Base-by-base conservation (phyloP, 208 protist species). In the Leishmania martiniquensis region DNA sequence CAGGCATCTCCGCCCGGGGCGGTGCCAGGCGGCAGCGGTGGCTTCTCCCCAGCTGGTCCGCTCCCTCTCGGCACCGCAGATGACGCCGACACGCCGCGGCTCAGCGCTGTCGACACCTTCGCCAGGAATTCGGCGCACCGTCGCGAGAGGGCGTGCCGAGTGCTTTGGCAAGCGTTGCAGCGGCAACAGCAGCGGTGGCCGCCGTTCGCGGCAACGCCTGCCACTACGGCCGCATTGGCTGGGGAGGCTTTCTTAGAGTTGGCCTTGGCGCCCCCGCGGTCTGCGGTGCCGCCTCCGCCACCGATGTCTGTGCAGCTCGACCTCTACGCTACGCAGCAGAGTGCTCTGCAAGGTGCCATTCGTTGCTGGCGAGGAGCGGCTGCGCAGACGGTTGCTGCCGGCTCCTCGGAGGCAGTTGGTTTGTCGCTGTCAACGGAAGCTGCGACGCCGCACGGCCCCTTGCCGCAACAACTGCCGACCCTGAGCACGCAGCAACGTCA, bases 231-330 rank as follows among this genome's bases (percentile, higher is more conserved):
- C 12, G 29, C 29, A 1, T 2, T 10, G 15, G 57, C 63, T n/a
- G 63, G 22, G 4, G 57, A 29, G 12, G 54, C 79, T 10, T 83
- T 83, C 57, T 32, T 83, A 5, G 22, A 75, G 39, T 51, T 83
- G 39, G 79, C 79, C 0, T 37, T 59, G 74, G 15, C 79, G 3
- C 69, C 68, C 17, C 54, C 51, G 4, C 49, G 20, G 20, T 54
- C 69, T 55, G 34, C 32, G 0, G 39, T 92, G 17, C 89, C 89
- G 25, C 79, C 84, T 0, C 82, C 89, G 17, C 89, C 86, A 7
- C 77, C 84, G 25, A 75, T 77, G 22, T 72, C 76, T 6, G 65
- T 80, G 66, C 89, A 87, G 72, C 29, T 90, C 15, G 82, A 80
- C 55, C 49, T 89, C n/a, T 86, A 67, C 54, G 68, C 74, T 10